A percentile compares a stretch with the other conserved stretches of the same genome.
Evolutionary conservation across 1,139 yeast species (phyloP).

Genomic region (Saccharomyces uvarum): DNA sequence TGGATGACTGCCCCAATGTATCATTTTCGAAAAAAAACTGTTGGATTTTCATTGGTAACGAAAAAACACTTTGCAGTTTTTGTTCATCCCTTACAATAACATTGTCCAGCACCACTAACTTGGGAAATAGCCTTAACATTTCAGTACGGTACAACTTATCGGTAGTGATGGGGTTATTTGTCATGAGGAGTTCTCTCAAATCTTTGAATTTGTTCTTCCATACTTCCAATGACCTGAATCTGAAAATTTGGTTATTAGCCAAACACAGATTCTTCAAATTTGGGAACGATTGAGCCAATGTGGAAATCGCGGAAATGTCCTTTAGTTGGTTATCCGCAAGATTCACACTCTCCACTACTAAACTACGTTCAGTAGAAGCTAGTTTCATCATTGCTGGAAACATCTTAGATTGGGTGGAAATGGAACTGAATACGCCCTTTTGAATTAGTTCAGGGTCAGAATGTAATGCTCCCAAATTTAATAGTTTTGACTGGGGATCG

Average conservation of each 20-base stretch:
- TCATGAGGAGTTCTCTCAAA: constrained; percentile 66
- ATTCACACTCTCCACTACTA: constrained; percentile 64
- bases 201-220: constrained; percentile 72
- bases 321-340: constrained; percentile 60
- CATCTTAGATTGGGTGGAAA: constrained; percentile 61
- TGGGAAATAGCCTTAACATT: constrained; percentile 65
- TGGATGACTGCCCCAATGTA: constrained; percentile 63
- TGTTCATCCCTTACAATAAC: constrained; percentile 66
- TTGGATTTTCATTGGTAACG: constrained; percentile 43
- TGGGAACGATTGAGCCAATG: constrained; percentile 72
- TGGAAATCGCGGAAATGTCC: constrained; percentile 56
- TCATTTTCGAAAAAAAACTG: constrained; percentile 74
- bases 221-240: constrained; percentile 53
- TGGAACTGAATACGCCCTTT: constrained; percentile 58
- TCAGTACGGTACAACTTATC: constrained; percentile 51
- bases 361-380: constrained; percentile 42
- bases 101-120: constrained; percentile 72
- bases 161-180: constrained; percentile 64
- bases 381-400: constrained; percentile 88
- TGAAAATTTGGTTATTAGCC: constrained; percentile 61
- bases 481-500: constrained; percentile 53
- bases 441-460: constrained; percentile 55
- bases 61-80: constrained; percentile 44
- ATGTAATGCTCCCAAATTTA: constrained; percentile 62
- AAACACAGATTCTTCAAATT: constrained; percentile 67